These are phyloP conservation scores for Starmera amethionina DNA, from an alignment of 805 yeast genomes.

Conservation along the genomic window DNA sequence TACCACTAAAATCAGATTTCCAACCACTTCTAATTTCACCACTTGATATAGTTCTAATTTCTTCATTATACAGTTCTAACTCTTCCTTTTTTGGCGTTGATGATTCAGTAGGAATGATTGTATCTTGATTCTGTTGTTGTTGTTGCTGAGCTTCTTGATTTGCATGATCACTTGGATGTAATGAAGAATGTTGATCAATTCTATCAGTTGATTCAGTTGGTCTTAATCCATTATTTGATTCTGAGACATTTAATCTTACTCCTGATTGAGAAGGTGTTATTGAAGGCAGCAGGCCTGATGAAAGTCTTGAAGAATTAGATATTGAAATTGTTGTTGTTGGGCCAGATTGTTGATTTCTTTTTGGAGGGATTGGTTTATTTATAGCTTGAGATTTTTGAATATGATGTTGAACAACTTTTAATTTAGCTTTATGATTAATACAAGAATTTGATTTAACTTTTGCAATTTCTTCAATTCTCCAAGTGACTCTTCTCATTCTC, in stretches of 20 bases:
- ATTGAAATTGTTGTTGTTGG: conserved; percentile 27
- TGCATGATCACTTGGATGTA: conserved; percentile 23
- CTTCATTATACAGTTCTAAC: conserved; percentile 53
- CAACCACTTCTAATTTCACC: conserved; percentile 89
- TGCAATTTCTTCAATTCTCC: conserved; percentile 85
- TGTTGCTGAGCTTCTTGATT: conserved; percentile 19
- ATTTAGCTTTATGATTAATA: conserved; percentile 40
- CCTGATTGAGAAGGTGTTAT: conserved; percentile 12
- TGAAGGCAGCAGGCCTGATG: background rate
- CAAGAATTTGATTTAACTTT: conserved; percentile 54
- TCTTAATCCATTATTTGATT: background rate
- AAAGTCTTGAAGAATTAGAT: conserved; percentile 16
- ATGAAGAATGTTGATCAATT: conserved; percentile 1
- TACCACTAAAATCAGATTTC: conserved; percentile 81
- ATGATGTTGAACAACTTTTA: conserved; percentile 34
- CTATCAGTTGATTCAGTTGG: conserved; percentile 7
- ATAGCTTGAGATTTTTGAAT: conserved; percentile 19
- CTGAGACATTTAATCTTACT: background rate
- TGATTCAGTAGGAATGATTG: conserved; percentile 8
- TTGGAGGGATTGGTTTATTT: conserved; percentile 16
- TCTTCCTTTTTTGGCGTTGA: conserved; percentile 17
- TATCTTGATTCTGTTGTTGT: conserved; percentile 17
- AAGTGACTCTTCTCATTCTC: conserved; percentile 83
- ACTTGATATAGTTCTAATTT: conserved; percentile 57
- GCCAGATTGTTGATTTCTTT: conserved; percentile 28